These are phyloP conservation scores for Mycena galopus DNA, from an alignment of 768 basidiomycete genomes.

Conservation along the genomic window DNA sequence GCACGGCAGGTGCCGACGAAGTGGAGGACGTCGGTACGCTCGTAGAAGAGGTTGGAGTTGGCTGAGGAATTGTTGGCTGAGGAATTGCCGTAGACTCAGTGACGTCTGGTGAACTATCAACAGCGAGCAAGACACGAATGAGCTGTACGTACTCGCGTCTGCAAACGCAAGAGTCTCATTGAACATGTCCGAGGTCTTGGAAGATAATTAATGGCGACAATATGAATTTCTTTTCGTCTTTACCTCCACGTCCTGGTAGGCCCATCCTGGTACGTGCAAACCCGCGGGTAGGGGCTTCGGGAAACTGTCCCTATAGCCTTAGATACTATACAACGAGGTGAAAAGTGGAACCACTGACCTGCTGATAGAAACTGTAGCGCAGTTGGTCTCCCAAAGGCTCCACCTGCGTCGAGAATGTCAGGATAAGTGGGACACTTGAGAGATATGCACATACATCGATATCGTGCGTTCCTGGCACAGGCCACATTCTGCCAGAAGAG, in stretches of 20 bases:
- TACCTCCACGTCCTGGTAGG: constrained; percentile 67
- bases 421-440: neutral
- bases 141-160: constrained; percentile 47
- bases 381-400: constrained; percentile 40
- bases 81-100: constrained; percentile 60
- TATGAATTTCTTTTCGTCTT: neutral
- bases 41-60: constrained; percentile 17
- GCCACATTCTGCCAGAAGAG: constrained; percentile 57
- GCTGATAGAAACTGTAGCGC: constrained; percentile 31
- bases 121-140: neutral
- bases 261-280: constrained; percentile 71
- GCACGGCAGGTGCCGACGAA: constrained; percentile 23
- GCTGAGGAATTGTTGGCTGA: constrained; percentile 40
- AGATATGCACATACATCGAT: constrained; percentile 43
- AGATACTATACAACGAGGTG: constrained; percentile 8
- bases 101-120: constrained; percentile 42
- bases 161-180: constrained; percentile 49
- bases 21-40: constrained; percentile 32
- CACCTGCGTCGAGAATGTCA: constrained; percentile 27
- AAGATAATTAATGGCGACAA: neutral
- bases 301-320: constrained; percentile 13
- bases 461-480: constrained; percentile 54
- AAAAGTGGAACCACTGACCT: constrained; percentile 15
- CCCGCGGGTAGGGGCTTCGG: constrained; percentile 61
- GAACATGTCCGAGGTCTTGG: constrained; percentile 53